Conservation (phyloP, 768 basidiomycete genomes). For the Pleurotus cornucopiae region DNA sequence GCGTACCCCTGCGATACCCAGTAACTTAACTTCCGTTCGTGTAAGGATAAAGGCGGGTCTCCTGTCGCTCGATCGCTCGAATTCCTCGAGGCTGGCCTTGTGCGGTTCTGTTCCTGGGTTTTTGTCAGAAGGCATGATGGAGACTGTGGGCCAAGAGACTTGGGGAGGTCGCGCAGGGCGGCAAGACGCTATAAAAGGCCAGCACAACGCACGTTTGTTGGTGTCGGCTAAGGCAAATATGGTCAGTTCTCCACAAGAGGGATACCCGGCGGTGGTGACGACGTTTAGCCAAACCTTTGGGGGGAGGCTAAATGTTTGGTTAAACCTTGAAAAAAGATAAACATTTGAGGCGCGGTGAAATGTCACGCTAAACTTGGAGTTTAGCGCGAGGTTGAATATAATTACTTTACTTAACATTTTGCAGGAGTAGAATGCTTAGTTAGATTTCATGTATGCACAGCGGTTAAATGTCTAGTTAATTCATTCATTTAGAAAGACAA, state of each 20-base stretch:
- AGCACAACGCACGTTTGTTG: neutral
- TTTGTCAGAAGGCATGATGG: neutral
- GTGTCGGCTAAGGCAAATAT: neutral
- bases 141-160: neutral
- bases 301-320: too few species aligned
- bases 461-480: too few species aligned
- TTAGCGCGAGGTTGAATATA: too few species aligned
- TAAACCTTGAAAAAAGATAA: too few species aligned
- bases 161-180: neutral
- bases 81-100: constrained; percentile 16
- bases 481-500: too few species aligned
- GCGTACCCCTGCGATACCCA: constrained; percentile 58
- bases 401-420: too few species aligned
- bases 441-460: too few species aligned
- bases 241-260: neutral
- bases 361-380: too few species aligned
- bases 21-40: constrained; percentile 51
- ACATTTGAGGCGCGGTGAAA: too few species aligned
- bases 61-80: constrained; percentile 19
- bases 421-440: too few species aligned
- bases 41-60: constrained; percentile 26
- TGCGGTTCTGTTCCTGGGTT: neutral
- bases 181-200: neutral
- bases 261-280: too few species aligned
- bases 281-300: too few species aligned